Base-by-base conservation (phyloP, 2,329 filamentous ascomycete species). In the Rhinocladiella similis region DNA sequence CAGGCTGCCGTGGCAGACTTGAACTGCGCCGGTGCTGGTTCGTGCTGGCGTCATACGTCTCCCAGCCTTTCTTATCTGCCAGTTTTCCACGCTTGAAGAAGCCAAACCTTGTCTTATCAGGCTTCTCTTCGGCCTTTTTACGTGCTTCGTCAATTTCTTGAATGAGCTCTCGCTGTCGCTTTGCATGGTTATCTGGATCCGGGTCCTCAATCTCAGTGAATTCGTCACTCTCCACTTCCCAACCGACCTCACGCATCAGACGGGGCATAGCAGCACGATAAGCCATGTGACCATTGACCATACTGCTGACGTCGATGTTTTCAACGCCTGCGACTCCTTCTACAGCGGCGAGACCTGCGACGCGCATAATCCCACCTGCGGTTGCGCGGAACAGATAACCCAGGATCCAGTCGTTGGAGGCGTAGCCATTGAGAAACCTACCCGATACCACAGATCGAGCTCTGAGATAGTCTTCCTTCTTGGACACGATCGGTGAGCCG, bases 191-290 rank as follows among this genome's bases (percentile, higher is more conserved):
- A 0, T 97, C 94, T 0, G 94, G 94, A 67, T 99, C 94, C 0
- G 94, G 91, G 65, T 99, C 94, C 70, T 97, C 94, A 58, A 99
- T 97, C 73, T 99, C 94, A 1, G 84, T 87, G 69, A 97, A 99
- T 70, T 97, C 93, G 65, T 97, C 91, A 62, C 88, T 92, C 67
- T 96, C 87, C 3, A 97, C 90, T 51, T 87, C 77, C 91, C 92
- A 99, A 14, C 92, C 94, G 35, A 92, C 90, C 69, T 93, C 88
- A 60, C 90, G 85, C 50, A 99, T 79, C 16, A 99, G 80, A 55
- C 84, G 84, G 14, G 94, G 94, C 88, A 99, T 97, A 36, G 91
- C 90, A 22, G 85, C 84, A 71, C 94, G 90, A 74, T 99, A 99
- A 50, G 94, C 90, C 93, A 97, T 97, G 70, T 99, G 94, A 1